Evolutionary conservation across 2,329 filamentous ascomycete genomes (phyloP).

Genomic region (Colletotrichum cordylinicola): DNA sequence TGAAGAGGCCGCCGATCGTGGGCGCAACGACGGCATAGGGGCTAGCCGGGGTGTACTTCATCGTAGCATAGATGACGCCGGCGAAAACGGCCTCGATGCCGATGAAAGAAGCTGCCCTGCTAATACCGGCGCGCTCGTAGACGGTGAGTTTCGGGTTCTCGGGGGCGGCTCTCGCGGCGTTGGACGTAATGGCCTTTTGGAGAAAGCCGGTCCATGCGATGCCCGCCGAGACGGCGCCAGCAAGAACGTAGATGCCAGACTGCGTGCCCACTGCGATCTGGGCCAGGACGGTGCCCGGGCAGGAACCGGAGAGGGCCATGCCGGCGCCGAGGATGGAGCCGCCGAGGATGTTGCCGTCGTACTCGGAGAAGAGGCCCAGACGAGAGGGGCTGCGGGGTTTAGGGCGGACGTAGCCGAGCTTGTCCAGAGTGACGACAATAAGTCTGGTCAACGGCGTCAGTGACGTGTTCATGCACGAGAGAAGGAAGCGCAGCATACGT

Average conservation of each 20-base stretch:
- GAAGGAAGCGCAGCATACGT: constrained; percentile 50
- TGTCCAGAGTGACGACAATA: constrained; percentile 51
- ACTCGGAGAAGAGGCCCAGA: constrained; percentile 56
- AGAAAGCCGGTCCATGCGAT: constrained; percentile 55
- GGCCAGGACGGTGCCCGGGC: constrained; percentile 68
- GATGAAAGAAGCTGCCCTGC: constrained; percentile 40
- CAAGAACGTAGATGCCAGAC: constrained; percentile 57
- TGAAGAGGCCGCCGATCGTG: constrained; percentile 60
- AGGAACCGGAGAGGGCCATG: constrained; percentile 70
- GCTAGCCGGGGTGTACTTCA: constrained; percentile 35
- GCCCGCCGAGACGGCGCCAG: constrained; percentile 62
- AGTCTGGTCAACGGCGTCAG: constrained; percentile 37
- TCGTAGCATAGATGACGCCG: constrained; percentile 43
- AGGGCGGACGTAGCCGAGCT: constrained; percentile 46
- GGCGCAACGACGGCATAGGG: constrained; percentile 43
- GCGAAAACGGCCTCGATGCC: constrained; percentile 49
- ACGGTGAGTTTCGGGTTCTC: constrained; percentile 36
- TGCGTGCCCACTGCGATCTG: constrained; percentile 61
- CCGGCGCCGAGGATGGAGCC: constrained; percentile 67
- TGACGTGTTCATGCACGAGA: constrained; percentile 2
- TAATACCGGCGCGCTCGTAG: constrained; percentile 45
- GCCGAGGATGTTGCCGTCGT: constrained; percentile 71
- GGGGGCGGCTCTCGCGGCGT: constrained; percentile 28
- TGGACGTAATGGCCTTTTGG: constrained; percentile 35
- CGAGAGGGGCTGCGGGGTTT: constrained; percentile 56